Evolutionary conservation across 805 yeast genomes (phyloP).

Genomic region (Pichia exigua): DNA sequence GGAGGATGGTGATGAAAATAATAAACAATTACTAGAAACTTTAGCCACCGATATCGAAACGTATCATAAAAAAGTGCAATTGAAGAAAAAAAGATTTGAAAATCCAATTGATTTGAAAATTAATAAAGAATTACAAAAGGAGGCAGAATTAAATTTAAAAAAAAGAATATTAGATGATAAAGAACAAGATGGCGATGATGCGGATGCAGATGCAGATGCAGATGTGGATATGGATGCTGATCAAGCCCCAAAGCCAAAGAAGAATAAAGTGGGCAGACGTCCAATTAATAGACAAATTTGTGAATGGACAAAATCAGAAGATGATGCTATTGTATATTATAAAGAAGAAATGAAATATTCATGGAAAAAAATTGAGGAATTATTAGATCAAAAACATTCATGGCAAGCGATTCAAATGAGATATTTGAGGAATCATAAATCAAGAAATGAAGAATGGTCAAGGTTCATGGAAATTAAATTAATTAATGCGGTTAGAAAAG

Average conservation of each 20-base stretch:
- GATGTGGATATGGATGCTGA: not conserved
- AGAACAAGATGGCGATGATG: not conserved
- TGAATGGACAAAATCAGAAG: constrained; percentile 31
- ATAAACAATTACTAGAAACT: constrained; percentile 15
- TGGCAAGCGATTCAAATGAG: constrained; percentile 44
- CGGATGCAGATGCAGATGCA: constrained; percentile 2
- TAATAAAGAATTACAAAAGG: constrained; percentile 2
- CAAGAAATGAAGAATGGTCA: constrained; percentile 30
- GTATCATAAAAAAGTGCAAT: constrained; percentile 24
- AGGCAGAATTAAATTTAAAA: constrained; percentile 1
- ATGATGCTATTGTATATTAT: constrained; percentile 29
- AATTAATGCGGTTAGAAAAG: constrained; percentile 26
- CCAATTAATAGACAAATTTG: not conserved
- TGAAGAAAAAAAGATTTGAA: constrained; percentile 10
- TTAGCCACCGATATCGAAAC: constrained; percentile 24
- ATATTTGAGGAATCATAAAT: constrained; percentile 33
- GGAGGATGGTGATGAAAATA: constrained; percentile 1
- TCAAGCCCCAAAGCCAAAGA: not conserved
- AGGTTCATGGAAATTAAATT: constrained; percentile 28
- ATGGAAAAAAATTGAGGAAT: constrained; percentile 32
- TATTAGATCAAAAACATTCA: constrained; percentile 28
- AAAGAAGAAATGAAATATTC: constrained; percentile 31
- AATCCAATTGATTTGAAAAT: not conserved
- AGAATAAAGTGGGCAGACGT: not conserved
- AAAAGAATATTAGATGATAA: not conserved